Base-by-base conservation (phyloP, 2,329 filamentous ascomycete genomes). In the Grosmannia serpens region DNA sequence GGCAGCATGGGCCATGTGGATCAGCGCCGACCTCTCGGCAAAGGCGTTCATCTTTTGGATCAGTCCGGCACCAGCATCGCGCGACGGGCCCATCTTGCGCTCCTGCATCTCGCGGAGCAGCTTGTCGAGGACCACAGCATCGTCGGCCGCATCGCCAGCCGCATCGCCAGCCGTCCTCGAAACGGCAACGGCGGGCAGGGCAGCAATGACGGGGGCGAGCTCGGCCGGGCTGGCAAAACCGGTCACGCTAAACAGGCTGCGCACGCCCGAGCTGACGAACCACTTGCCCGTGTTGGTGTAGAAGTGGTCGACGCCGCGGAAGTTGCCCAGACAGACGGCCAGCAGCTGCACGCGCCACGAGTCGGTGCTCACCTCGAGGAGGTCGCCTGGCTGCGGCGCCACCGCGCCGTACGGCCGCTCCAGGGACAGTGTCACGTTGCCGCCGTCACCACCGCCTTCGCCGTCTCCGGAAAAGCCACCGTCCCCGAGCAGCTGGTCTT, bases 211-310 rank as follows among this genome's bases (percentile, higher is more conserved):
- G 60, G 76, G 71, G 41, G 70, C 60, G 46, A 83, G 63, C 44
- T 80, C 77, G 1, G 66, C 67, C 2, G 64, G 59, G 2, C 66
- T 64, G 44, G 71, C 74, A 62, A 83, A 84, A 2, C 70, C 68
- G 9, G 73, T 71, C 53, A 83, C 71, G 5, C 76, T 72, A 64
- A 84, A 84, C 41, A 77, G 67, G 1, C 77, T 72, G 50, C 68
- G 71, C 33, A 78, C 67, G 20, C 70, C 70, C 44, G 73, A 59
- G 10, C 73, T 73, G 65, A 78, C 76, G 66, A 81, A 77, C 70
- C 75, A 76, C 63, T 75, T 76, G 62, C 80, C 81, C 20, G 73
- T 76, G 62, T 67, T 73, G 33, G 77, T 75, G 66, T 82, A 83
- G 65, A 78, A 82, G 65, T 83, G 79, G 62, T 81, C 72, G 49